Conservation (phyloP, 139 green algal species). For the Micromonas commoda region DNA sequence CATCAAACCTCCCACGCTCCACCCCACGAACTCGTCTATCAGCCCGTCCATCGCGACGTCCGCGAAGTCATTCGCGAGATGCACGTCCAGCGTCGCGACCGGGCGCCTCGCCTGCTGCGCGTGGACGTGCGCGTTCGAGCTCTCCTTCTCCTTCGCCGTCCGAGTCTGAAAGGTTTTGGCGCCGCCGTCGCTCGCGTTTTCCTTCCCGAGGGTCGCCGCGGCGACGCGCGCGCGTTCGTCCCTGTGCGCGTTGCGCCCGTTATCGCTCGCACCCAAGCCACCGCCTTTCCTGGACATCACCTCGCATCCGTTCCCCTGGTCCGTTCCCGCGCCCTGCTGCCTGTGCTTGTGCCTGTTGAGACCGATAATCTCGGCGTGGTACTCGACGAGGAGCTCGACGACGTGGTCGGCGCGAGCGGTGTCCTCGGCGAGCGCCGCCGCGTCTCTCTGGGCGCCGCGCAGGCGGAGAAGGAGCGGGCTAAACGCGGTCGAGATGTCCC, state of each 20-base stretch:
- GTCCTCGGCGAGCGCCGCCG: no score
- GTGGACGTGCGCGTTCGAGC: background rate
- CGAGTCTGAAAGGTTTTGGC: no score
- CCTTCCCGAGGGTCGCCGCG: no score
- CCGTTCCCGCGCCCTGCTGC: no score
- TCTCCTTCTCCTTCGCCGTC: no score
- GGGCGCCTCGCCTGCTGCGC: background rate
- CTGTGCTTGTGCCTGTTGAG: background rate
- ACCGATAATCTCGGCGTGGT: background rate
- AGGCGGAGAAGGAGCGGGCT: background rate
- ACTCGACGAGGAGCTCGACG: background rate
- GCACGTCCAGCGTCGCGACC: background rate
- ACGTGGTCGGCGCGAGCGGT: background rate
- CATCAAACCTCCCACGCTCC: background rate
- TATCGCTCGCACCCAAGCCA: no score
- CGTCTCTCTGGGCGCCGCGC: no score
- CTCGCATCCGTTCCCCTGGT: no score
- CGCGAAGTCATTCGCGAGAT: background rate
- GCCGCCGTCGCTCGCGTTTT: no score
- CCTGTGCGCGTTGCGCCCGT: no score
- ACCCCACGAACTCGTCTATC: background rate
- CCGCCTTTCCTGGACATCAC: no score
- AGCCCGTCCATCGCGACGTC: background rate
- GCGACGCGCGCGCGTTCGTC: no score
- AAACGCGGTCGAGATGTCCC: background rate